Percentiles rank a stretch among this genome's conserved stretches.
phyloP scores from a whole-genome alignment of 2,329 filamentous ascomycete genomes.

The Alternaria alternata region DNA sequence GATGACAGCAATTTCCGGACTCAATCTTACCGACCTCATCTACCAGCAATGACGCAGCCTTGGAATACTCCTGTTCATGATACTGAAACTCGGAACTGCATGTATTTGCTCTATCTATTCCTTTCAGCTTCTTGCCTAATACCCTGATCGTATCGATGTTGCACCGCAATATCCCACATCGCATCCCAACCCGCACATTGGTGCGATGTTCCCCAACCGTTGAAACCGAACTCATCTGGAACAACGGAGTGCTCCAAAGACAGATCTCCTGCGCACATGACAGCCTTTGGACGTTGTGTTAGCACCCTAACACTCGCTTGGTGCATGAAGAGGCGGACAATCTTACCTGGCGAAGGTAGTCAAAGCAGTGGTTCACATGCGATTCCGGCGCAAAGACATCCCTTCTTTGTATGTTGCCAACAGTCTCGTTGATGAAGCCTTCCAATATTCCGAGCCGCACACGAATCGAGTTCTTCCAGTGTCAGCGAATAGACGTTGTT shows the following conservation, averaged over 20 bases:
- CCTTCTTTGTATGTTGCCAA: background rate
- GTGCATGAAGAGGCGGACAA: background rate
- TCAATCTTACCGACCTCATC: background rate
- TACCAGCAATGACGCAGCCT: background rate
- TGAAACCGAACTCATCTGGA: conserved; percentile 7
- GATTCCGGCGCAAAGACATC: conserved; percentile 3
- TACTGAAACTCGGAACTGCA: background rate
- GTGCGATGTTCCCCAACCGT: conserved; percentile 13
- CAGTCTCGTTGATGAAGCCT: background rate
- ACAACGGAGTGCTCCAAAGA: conserved; percentile 13
- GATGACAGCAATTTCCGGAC: background rate
- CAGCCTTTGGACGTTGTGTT: background rate
- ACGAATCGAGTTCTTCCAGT: conserved; percentile 7
- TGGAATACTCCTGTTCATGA: background rate
- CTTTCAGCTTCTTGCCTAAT: background rate
- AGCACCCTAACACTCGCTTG: background rate
- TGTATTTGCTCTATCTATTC: background rate
- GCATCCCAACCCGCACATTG: conserved; percentile 9
- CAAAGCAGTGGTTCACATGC: conserved; percentile 14
- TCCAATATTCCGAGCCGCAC: conserved; percentile 3
- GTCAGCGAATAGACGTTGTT: background rate
- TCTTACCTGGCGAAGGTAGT: conserved; percentile 12
- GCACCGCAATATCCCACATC: conserved; percentile 9
- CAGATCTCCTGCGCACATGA: conserved; percentile 12
- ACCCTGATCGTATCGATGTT: conserved; percentile 1